Conservation (phyloP, 805 yeast genomes). For the Candida sphagnicola region DNA sequence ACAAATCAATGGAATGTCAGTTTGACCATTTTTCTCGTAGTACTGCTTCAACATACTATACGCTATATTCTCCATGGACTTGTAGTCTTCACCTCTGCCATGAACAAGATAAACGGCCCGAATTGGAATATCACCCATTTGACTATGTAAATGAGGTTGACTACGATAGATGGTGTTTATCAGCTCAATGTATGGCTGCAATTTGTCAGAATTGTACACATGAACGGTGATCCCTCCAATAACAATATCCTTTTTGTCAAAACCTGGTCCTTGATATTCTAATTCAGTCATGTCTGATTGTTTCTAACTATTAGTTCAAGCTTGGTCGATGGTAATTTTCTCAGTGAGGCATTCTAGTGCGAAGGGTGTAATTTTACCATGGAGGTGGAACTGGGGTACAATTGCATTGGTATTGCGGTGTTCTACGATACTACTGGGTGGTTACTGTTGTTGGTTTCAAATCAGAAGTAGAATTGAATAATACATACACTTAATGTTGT, state of each 20-base stretch:
- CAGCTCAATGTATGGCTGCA: slow-evolving; percentile 21
- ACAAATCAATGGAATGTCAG: slow-evolving; percentile 35
- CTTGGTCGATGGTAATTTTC: too few relatives aligned
- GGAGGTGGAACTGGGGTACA: too few relatives aligned
- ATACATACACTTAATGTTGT: too few relatives aligned
- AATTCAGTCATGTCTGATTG: neutral
- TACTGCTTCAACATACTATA: slow-evolving; percentile 28
- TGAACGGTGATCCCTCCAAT: slow-evolving; percentile 47
- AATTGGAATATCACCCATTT: slow-evolving; percentile 22
- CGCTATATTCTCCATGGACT: slow-evolving; percentile 38
- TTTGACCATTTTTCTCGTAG: slow-evolving; percentile 15
- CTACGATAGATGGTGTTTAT: slow-evolving; percentile 8
- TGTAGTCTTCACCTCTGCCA: slow-evolving; percentile 39
- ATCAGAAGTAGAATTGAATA: too few relatives aligned
- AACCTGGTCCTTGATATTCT: slow-evolving; percentile 1
- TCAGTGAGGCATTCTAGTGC: too few relatives aligned
- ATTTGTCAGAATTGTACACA: slow-evolving; percentile 36
- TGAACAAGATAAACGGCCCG: slow-evolving; percentile 45
- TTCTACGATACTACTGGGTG: too few relatives aligned
- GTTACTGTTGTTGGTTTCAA: too few relatives aligned
- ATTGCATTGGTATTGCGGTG: too few relatives aligned
- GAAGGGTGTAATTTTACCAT: too few relatives aligned
- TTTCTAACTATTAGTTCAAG: too few relatives aligned
- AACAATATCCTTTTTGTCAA: slow-evolving; percentile 13
- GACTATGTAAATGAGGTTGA: slow-evolving; percentile 5